Evolutionary conservation across 192 early-diverging fungal genomes (phyloP).

Genomic region (Funneliformis geosporum): DNA sequence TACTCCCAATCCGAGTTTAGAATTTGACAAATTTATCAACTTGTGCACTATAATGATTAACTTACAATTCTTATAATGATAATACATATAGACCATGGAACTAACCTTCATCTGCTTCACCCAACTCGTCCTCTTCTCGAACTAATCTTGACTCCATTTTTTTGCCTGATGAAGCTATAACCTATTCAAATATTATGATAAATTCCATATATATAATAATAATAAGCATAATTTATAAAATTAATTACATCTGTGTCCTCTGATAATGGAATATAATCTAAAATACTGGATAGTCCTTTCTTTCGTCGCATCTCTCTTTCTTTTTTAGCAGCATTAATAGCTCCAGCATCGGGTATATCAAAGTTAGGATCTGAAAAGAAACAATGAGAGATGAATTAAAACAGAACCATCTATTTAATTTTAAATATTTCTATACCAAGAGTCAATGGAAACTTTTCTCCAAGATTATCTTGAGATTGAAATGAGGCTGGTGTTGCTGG

Average conservation of each 20-base stretch:
- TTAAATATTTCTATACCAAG: not conserved
- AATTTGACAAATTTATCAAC: not conserved
- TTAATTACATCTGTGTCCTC: constrained; percentile 29
- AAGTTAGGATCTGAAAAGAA: not conserved
- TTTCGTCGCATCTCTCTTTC: constrained; percentile 53
- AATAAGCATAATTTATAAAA: not conserved
- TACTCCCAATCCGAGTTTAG: too few relatives aligned
- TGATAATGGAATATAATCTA: constrained; percentile 46
- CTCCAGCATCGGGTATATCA: constrained; percentile 52
- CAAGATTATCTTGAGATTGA: constrained; percentile 4
- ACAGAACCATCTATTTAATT: not conserved
- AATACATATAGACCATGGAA: not conserved
- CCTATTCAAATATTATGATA: not conserved
- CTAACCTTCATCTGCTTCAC: constrained; percentile 57
- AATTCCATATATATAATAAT: not conserved
- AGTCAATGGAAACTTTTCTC: constrained; percentile 3
- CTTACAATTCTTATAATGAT: not conserved
- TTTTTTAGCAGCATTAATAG: constrained; percentile 58
- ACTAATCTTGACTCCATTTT: constrained; percentile 44
- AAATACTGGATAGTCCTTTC: constrained; percentile 35
- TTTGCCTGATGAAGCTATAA: not conserved
- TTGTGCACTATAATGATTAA: not conserved
- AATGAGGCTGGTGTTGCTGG: constrained; percentile 13
- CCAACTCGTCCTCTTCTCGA: constrained; percentile 61
- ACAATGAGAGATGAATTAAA: not conserved